Evolutionary conservation across 768 basidiomycete genomes (phyloP).

Genomic region (Leccinellum rugosiceps): DNA sequence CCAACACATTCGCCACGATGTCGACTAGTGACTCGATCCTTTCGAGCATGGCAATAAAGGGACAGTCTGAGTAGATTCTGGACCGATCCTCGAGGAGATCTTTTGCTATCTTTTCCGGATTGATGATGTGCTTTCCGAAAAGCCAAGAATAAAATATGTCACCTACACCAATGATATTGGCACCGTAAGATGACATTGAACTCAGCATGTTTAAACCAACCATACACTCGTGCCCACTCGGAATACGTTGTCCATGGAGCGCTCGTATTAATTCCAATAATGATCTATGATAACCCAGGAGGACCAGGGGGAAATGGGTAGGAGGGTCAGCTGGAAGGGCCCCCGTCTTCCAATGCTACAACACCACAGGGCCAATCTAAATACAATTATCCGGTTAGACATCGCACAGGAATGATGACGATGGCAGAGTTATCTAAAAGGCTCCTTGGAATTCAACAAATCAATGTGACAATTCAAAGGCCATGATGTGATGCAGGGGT

Average conservation of each 20-base stretch:
- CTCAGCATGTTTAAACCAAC: background rate
- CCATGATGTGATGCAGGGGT: no score
- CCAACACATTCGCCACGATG: background rate
- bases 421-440: background rate
- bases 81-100: background rate
- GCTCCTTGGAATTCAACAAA: background rate
- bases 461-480: no score
- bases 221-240: slow-evolving; percentile 5
- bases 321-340: background rate
- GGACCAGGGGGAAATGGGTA: background rate
- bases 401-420: background rate
- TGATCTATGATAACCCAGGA: background rate
- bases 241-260: background rate
- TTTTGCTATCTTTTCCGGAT: background rate
- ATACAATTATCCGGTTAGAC: background rate
- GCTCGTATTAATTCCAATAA: background rate
- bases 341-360: background rate
- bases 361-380: background rate
- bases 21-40: background rate
- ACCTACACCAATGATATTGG: background rate
- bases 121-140: slow-evolving; percentile 4
- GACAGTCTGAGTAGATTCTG: background rate
- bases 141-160: slow-evolving; percentile 3
- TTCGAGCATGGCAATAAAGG: background rate
- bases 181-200: background rate